Percentiles rank a stretch among this genome's conserved stretches.
Evolutionary conservation across 192 early-diverging fungal genomes (phyloP).

Genomic region (Coemansia sp.): DNA sequence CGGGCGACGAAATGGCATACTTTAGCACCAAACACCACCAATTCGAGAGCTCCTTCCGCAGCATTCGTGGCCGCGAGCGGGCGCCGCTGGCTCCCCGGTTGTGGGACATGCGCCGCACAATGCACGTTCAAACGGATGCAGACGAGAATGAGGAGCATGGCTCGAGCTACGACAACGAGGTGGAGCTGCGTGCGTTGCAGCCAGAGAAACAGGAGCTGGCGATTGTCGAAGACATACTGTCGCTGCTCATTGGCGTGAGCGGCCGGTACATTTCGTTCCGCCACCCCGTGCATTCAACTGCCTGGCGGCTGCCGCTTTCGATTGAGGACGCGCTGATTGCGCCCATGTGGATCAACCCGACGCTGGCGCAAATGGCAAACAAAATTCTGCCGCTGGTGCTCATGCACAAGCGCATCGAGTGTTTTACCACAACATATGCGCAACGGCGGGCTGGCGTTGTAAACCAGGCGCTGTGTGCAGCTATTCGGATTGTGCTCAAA

Average conservation of each 20-base stretch:
- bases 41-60: constrained; percentile 50
- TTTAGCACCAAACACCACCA: constrained; percentile 42
- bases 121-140: constrained; percentile 6
- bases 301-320: constrained; percentile 47
- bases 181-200: constrained; percentile 42
- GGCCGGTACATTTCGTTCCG: constrained; percentile 66
- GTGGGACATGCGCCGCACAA: constrained; percentile 26
- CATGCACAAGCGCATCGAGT: constrained; percentile 71
- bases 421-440: constrained; percentile 75
- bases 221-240: constrained; percentile 88
- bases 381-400: constrained; percentile 77
- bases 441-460: constrained; percentile 80
- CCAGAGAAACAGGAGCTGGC: constrained; percentile 71
- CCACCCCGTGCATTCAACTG: constrained; percentile 30
- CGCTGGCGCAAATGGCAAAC: constrained; percentile 68
- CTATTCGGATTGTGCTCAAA: constrained; percentile 72
- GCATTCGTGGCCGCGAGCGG: constrained; percentile 38
- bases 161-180: constrained; percentile 29
- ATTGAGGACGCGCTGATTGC: constrained; percentile 51
- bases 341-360: constrained; percentile 54
- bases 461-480: constrained; percentile 87
- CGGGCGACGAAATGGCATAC: constrained; percentile 31
- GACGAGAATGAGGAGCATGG: constrained; percentile 8
- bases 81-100: constrained; percentile 38
- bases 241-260: constrained; percentile 84